A percentile compares a stretch with the other conserved stretches of the same genome.
phyloP scores from a whole-genome alignment of 177 flowering plant species.

The Vitis hybrid region DNA sequence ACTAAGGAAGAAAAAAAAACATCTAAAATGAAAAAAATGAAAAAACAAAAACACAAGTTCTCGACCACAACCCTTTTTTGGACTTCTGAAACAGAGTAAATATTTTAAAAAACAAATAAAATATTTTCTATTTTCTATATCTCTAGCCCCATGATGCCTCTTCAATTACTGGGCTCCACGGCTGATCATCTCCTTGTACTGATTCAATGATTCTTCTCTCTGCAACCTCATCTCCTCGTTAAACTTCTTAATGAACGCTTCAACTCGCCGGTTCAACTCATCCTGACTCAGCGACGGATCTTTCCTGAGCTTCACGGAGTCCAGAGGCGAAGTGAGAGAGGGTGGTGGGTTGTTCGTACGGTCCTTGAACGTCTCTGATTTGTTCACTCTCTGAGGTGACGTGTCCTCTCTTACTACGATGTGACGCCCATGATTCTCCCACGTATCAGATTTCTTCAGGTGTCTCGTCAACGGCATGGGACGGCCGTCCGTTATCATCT shows the following conservation, averaged over 20 bases:
- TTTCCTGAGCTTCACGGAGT: conserved; percentile 32
- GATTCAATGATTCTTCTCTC: conserved; percentile 67
- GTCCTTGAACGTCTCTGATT: conserved; percentile 67
- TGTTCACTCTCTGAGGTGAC: conserved; percentile 28
- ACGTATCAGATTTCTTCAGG: conserved; percentile 54
- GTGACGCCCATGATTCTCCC: conserved; percentile 38
- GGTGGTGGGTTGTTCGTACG: conserved; percentile 33
- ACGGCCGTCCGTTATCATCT: conserved; percentile 61
- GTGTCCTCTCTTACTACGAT: not conserved
- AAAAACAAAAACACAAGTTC: too few relatives aligned
- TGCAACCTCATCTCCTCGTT: conserved; percentile 80
- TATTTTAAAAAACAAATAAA: not conserved
- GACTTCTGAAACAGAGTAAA: too few relatives aligned
- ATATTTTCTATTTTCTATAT: not conserved
- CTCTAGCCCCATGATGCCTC: not conserved
- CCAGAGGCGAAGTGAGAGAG: conserved; percentile 8
- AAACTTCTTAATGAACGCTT: conserved; percentile 78
- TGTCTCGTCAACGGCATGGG: conserved; percentile 51
- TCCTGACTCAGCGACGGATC: conserved; percentile 74
- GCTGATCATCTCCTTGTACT: conserved; percentile 56
- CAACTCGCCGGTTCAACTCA: conserved; percentile 86
- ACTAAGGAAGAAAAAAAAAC: too few relatives aligned
- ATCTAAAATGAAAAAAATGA: too few relatives aligned
- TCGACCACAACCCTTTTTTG: too few relatives aligned
- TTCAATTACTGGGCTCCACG: conserved; percentile 30